Conservation (phyloP, 768 basidiomycete genomes). For the Macrocybe gigantea region DNA sequence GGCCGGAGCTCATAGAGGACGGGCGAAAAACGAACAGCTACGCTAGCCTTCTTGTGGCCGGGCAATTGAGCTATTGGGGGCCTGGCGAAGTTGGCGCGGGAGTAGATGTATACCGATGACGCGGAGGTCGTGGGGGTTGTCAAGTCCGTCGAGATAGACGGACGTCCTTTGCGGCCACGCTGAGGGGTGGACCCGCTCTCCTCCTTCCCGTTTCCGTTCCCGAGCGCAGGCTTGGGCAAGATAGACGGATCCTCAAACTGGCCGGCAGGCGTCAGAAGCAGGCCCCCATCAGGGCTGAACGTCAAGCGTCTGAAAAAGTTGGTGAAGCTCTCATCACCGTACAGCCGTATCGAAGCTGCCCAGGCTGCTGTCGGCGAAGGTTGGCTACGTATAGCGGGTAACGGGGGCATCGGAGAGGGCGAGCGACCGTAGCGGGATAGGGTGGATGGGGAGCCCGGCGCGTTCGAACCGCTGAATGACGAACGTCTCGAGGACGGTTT, state of each 20-base stretch:
- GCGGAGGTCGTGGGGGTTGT: conserved; percentile 36
- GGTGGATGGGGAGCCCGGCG: conserved; percentile 67
- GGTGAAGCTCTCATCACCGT: conserved; percentile 92
- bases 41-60: conserved; percentile 92
- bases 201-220: conserved; percentile 15
- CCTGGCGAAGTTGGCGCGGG: conserved; percentile 88
- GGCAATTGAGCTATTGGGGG: conserved; percentile 93
- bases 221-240: conserved; percentile 19
- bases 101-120: conserved; percentile 87
- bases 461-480: conserved; percentile 77
- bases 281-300: conserved; percentile 92
- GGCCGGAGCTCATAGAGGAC: conserved; percentile 86
- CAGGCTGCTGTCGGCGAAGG: conserved; percentile 44
- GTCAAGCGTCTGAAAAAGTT: conserved; percentile 94
- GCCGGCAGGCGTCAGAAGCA: conserved; percentile 93
- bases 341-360: conserved; percentile 66
- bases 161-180: conserved; percentile 55
- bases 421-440: conserved; percentile 70
- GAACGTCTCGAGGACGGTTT: conserved; percentile 53
- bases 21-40: conserved; percentile 92
- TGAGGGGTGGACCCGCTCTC: conserved; percentile 36
- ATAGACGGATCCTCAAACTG: conserved; percentile 92
- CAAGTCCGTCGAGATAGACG: conserved; percentile 31
- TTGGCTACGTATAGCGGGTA: conserved; percentile 83
- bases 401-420: conserved; percentile 85